Evolutionary conservation across 1,139 yeast genomes (phyloP), one percentile per base, ranked within the genome.

Genomic region (Debaryomyces psychrophilus): DNA sequence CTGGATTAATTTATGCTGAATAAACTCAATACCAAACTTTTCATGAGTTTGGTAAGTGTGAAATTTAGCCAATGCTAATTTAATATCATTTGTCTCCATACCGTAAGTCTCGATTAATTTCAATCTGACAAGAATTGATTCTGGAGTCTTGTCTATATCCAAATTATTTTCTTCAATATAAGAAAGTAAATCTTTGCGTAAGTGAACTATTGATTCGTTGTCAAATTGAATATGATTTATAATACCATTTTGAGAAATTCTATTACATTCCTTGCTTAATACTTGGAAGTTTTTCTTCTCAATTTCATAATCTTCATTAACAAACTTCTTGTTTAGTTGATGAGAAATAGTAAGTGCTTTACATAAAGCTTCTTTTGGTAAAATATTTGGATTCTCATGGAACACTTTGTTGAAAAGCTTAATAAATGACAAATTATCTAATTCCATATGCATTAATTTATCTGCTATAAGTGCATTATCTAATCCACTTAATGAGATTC

Each of bases 41-140:
- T 61, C 67, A 37, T 67, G 71, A 4, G 68, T 56, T 50, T 70
- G 77, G 53, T 74, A 74, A 12, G 57, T 52, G 48, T 72, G 74
- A 47, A 58, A 73, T 47, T 63, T 65, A 37, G 59, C 58, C 37
- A 71, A 57, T 2, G 70, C 62, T 8, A 46, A 47, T 3, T 66
- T 64, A 8, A 68, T 55, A 44, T 70, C 60, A 45, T 61, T 54
- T n/a, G 53, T 52, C 49, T 66, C 55, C 50, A 73, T 62, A 0
- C 82, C 83, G 41, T 65, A 62, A 5, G 62, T 51, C 48, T 73
- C 73, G 20, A 79, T 49, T 2, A 70, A 36, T 39, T 60, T 58
- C 31, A 67, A 50, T 31, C 77, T 51, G 44, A 69, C 35, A 8
- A 54, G 50, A 17, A 68, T 50, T 1, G 72, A 60, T 34, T 60